phyloP scores from a whole-genome alignment of 2,329 filamentous ascomycete species.

The Emmonsia crescens region DNA sequence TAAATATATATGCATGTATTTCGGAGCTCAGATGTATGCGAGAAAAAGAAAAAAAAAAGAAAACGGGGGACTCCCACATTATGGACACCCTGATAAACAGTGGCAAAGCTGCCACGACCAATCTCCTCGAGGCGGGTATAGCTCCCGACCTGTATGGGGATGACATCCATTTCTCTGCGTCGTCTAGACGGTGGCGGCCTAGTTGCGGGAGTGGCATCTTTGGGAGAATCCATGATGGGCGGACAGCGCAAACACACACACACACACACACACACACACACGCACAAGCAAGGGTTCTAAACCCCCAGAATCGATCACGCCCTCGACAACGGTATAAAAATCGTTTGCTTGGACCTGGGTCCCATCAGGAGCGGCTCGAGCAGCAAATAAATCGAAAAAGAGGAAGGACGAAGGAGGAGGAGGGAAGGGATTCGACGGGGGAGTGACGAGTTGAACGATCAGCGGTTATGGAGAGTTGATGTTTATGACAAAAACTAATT shows the following conservation, averaged over 20 bases:
- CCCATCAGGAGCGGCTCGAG: conserved; percentile 9
- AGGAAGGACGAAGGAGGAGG: conserved; percentile 8
- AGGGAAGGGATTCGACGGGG: neutral
- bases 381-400: neutral
- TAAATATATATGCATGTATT: neutral
- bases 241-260: neutral
- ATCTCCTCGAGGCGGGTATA: conserved; percentile 82
- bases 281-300: neutral
- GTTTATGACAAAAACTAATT: neutral
- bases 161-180: conserved; percentile 18
- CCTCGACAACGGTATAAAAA: conserved; percentile 7
- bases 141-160: conserved; percentile 50
- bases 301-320: conserved; percentile 2
- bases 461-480: neutral
- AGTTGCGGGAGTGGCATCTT: conserved; percentile 28
- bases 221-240: conserved; percentile 8
- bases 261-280: neutral
- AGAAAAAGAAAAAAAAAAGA: neutral
- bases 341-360: conserved; percentile 1
- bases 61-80: conserved; percentile 48
- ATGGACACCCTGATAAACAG: conserved; percentile 80
- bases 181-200: conserved; percentile 31
- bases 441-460: neutral
- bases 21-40: neutral
- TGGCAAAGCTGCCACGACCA: conserved; percentile 94